Conservation (phyloP, 78 protist genomes). For the Dictyostelium intermedium region DNA sequence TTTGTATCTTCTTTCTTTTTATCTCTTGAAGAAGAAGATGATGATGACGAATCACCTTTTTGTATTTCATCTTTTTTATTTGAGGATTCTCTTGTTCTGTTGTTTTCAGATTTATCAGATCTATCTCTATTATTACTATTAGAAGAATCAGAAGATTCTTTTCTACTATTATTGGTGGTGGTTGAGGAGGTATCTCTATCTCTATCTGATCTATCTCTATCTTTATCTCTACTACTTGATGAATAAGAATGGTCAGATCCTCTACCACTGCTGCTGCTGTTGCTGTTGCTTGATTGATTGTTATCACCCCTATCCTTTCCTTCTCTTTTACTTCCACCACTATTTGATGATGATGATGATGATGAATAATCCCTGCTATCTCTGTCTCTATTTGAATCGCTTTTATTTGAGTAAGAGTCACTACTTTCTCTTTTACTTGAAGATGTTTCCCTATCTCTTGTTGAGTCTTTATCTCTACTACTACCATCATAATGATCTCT, state of each 20-base stretch:
- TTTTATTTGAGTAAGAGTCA: not conserved
- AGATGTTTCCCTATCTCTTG: not conserved
- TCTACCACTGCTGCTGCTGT: conserved; percentile 4
- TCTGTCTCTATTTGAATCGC: not conserved
- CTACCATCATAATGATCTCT: not conserved
- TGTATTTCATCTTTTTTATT: not conserved
- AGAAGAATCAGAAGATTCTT: not conserved
- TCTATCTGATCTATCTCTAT: not conserved
- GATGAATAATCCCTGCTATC: not conserved
- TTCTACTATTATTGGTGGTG: not conserved
- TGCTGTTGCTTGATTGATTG: not conserved
- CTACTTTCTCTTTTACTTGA: not conserved
- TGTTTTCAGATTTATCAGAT: not conserved
- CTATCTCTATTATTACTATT: not conserved
- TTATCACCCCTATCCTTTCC: not conserved
- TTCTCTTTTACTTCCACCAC: not conserved
- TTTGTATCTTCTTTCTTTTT: not conserved
- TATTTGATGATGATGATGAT: too few relatives aligned
- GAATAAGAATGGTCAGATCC: not conserved
- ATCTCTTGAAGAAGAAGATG: not conserved
- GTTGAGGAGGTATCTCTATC: not conserved
- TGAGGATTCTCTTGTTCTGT: not conserved
- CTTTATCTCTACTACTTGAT: not conserved
- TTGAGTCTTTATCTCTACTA: not conserved
- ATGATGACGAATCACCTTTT: not conserved